These are phyloP conservation scores for Mycena metata DNA, from an alignment of 768 basidiomycete species.

Conservation along the genomic window DNA sequence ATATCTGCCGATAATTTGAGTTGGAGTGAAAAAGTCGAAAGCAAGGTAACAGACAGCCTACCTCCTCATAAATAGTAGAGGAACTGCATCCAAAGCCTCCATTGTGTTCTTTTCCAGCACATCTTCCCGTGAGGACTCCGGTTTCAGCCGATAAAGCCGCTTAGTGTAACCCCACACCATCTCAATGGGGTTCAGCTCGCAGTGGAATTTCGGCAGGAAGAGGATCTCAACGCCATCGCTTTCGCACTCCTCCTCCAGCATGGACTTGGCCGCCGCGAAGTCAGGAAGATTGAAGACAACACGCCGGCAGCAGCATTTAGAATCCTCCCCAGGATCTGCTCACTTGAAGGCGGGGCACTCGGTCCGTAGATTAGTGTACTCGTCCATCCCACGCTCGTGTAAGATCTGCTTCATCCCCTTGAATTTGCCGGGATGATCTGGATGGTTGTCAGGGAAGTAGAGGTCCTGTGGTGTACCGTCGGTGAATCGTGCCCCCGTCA, in stretches of 20 bases:
- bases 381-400: slow-evolving; percentile 37
- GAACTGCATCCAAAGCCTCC: slow-evolving; percentile 33
- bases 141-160: slow-evolving; percentile 37
- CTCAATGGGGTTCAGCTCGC: slow-evolving; percentile 44
- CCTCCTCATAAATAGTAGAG: slow-evolving; percentile 13
- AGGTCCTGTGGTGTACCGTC: slow-evolving; percentile 36
- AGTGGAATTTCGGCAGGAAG: slow-evolving; percentile 19
- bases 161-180: slow-evolving; percentile 45
- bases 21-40: background rate
- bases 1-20: slow-evolving; percentile 1
- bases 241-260: slow-evolving; percentile 39
- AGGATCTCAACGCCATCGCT: slow-evolving; percentile 40
- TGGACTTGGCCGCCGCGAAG: slow-evolving; percentile 44
- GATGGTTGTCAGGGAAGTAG: slow-evolving; percentile 42
- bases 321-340: slow-evolving; percentile 9
- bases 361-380: slow-evolving; percentile 31
- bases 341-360: slow-evolving; percentile 47
- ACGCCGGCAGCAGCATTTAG: slow-evolving; percentile 40
- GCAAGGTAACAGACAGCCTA: background rate
- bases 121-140: slow-evolving; percentile 16
- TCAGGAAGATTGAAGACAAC: slow-evolving; percentile 43
- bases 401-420: slow-evolving; percentile 49
- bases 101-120: slow-evolving; percentile 10
- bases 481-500: slow-evolving; percentile 11
- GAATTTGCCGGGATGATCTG: slow-evolving; percentile 40